phyloP scores from a whole-genome alignment of 768 basidiomycete genomes.

The Phanerochaete carnosa region DNA sequence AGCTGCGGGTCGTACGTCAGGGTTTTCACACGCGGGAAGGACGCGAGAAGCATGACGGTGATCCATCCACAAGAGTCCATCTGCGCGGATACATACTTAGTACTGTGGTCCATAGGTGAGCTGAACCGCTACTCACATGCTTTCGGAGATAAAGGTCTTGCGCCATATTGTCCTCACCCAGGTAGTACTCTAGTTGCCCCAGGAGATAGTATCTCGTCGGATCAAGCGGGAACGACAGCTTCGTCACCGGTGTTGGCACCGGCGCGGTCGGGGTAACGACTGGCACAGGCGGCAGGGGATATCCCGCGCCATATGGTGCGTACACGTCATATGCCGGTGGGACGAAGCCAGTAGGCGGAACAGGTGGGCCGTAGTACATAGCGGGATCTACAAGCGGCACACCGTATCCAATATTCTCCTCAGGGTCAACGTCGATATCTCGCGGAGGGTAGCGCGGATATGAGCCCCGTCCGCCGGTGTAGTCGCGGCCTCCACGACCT shows the following conservation, averaged over 20 bases:
- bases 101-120: neutral
- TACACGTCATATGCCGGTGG: constrained; percentile 15
- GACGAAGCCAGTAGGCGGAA: constrained; percentile 2
- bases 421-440: constrained; percentile 5
- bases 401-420: neutral
- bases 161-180: constrained; percentile 88
- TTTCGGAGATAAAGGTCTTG: constrained; percentile 80
- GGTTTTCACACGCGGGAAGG: constrained; percentile 79
- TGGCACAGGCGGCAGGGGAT: constrained; percentile 11
- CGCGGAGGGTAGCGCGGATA: constrained; percentile 11
- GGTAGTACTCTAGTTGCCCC: constrained; percentile 88
- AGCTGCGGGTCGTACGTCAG: constrained; percentile 57
- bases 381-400: neutral
- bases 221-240: constrained; percentile 58
- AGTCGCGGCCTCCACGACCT: constrained; percentile 18
- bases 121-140: constrained; percentile 47
- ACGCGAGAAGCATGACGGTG: constrained; percentile 72
- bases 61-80: constrained; percentile 93
- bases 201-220: constrained; percentile 65
- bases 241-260: constrained; percentile 45
- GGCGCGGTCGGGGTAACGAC: constrained; percentile 29
- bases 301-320: constrained; percentile 22
- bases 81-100: constrained; percentile 35
- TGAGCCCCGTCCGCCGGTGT: constrained; percentile 7
- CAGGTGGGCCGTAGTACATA: constrained; percentile 7